Evolutionary conservation across 306 rosid genomes (phyloP), one percentile per base, ranked within the genome.

Genomic region (Cicer arietinum): DNA sequence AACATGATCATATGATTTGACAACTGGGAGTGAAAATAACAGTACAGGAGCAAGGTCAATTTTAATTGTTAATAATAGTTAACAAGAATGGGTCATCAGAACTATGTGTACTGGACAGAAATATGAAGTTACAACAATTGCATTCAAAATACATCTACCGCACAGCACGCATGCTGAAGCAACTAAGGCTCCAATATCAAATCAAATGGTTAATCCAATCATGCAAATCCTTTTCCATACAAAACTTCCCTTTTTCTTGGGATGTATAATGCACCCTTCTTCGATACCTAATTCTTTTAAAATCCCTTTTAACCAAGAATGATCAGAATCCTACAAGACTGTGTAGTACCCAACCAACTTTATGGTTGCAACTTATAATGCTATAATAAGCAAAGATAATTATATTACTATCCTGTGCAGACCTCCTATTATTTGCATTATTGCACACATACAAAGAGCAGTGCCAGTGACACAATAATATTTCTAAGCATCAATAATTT

Each of bases 401-500:
- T 46, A 17, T 72, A 3, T 39, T 42, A 12, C 54, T 61, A 37
- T 44, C 45, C 51, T 72, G 30, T 50, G 1, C 67, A 71, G 11
- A 13, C 63, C 78, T 39, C 45, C 2, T 25, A 45, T 40, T 10
- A 76, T 63, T 20, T 52, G 39, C 46, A 76, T 35, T 12, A 71
- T n/a, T 61, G 41, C 47, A 76, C 20, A 40, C 77, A 69, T 61
- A 76, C 18, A 69, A 30, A 56, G n/a, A 63, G 65, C 58, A 64
- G 78, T 18, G 58, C 48, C 57, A 81, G 39, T 10, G 45, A 63
- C 74, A 48, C 13, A 6, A 80, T 60, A 77, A 60, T 40, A 64
- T 56, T 65, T 40, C 40, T 59, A 66, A 47, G 46, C 18, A 41
- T 57, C 16, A 44, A 17, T 58, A 48, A 8, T 12, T 57, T 56